A percentile compares a stretch with the other conserved stretches of the same genome.
Evolutionary conservation across 2,329 filamentous ascomycete genomes (phyloP).

Genomic region (Dactylellina leptospora): DNA sequence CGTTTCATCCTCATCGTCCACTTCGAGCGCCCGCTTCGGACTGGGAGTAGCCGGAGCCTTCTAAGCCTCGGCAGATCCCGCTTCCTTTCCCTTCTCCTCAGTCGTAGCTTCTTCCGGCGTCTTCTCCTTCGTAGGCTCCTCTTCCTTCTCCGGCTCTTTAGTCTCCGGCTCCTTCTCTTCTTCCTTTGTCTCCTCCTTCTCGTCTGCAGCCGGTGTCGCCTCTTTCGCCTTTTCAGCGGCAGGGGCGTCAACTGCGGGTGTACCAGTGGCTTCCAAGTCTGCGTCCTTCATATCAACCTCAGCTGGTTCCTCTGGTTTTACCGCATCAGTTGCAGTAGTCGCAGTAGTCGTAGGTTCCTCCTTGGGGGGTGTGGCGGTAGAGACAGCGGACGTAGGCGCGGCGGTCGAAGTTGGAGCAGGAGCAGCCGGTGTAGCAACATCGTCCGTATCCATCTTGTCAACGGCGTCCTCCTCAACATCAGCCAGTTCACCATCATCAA

Average conservation of each 20-base stretch:
- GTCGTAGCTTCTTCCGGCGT: conserved; percentile 17
- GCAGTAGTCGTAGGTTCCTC: conserved; percentile 31
- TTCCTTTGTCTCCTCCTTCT: conserved; percentile 41
- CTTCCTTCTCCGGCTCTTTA: conserved; percentile 24
- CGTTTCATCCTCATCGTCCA: conserved; percentile 47
- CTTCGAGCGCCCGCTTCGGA: conserved; percentile 30
- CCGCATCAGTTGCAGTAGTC: conserved; percentile 16
- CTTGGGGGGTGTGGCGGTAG: conserved; percentile 19
- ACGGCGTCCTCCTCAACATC: conserved; percentile 52
- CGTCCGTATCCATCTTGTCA: conserved; percentile 53
- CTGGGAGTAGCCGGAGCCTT: conserved; percentile 26
- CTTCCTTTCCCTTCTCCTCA: conserved; percentile 32
- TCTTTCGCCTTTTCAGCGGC: conserved; percentile 45
- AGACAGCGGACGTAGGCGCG: neutral
- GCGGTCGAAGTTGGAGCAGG: conserved; percentile 23
- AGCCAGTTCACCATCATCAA: conserved; percentile 47
- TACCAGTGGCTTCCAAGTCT: conserved; percentile 36
- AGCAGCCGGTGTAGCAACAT: conserved; percentile 38
- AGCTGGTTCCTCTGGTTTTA: conserved; percentile 33
- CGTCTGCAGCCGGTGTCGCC: conserved; percentile 1
- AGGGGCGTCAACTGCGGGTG: conserved; percentile 38
- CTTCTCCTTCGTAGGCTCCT: conserved; percentile 9
- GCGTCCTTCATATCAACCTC: conserved; percentile 54
- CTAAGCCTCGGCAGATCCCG: conserved; percentile 33
- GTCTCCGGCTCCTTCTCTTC: conserved; percentile 54